A percentile compares a stretch with the other conserved stretches of the same genome.
Conservation (phyloP, 176 grass and related monocot species). For the Aegilops bicornis region DNA sequence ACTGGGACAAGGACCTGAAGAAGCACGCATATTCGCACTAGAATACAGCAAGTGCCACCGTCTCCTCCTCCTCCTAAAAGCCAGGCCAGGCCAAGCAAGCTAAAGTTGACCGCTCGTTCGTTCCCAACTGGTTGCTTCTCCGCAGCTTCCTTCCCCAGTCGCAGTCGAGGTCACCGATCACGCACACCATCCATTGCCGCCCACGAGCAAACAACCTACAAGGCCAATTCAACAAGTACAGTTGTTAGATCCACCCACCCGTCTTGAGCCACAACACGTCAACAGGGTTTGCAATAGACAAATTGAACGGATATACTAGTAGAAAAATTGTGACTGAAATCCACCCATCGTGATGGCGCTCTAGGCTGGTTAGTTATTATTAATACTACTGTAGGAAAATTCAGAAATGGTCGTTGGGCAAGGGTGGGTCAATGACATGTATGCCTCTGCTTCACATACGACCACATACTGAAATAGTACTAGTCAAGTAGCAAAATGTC, state of each 20-base stretch:
- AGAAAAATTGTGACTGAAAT: no score
- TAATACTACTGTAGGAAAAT: neutral
- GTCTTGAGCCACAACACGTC: neutral
- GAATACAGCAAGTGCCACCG: neutral
- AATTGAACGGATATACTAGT: neutral
- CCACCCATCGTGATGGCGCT: neutral
- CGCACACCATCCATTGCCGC: constrained; percentile 4
- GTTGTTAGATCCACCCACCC: neutral
- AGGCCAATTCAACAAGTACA: neutral
- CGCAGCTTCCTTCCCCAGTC: constrained; percentile 2
- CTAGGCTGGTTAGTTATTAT: neutral
- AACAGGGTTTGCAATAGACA: neutral
- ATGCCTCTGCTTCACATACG: neutral
- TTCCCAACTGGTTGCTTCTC: constrained; percentile 4
- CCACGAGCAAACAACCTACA: constrained; percentile 6
- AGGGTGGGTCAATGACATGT: neutral
- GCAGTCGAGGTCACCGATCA: constrained; percentile 13
- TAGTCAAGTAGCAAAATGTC: neutral
- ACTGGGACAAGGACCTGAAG: neutral
- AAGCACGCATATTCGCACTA: neutral
- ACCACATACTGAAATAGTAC: constrained; percentile 1
- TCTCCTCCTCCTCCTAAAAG: constrained; percentile 26
- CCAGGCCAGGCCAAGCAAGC: constrained; percentile 20
- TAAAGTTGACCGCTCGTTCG: constrained; percentile 15
- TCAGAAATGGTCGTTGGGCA: neutral